Conservation (phyloP, 75 land plant genomes). For the Selaginella tamariscina region DNA sequence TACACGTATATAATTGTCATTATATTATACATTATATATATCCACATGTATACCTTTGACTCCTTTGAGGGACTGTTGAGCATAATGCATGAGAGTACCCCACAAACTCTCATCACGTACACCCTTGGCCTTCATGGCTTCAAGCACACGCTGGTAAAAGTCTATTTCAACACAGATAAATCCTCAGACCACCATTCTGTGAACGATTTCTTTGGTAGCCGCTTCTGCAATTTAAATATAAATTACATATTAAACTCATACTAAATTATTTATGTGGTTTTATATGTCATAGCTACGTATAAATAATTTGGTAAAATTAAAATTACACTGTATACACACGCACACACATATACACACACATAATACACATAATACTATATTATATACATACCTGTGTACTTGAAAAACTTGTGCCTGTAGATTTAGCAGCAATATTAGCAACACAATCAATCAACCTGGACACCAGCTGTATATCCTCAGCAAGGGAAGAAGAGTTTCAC, state of each 20-base stretch:
- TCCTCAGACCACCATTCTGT: constrained; percentile 85
- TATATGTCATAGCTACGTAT: too few relatives aligned
- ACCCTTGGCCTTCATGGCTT: constrained; percentile 70
- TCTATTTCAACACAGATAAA: constrained; percentile 49
- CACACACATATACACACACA: too few relatives aligned
- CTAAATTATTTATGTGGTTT: too few relatives aligned
- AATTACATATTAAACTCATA: too few relatives aligned
- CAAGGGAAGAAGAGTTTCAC: constrained; percentile 31
- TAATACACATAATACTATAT: too few relatives aligned
- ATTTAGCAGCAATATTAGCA: constrained; percentile 38
- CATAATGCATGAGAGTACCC: constrained; percentile 60
- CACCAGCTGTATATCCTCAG: constrained; percentile 23
- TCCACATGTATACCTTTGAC: constrained; percentile 41
- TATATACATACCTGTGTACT: too few relatives aligned
- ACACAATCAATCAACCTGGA: constrained; percentile 52
- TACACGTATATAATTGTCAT: too few relatives aligned
- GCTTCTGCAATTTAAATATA: too few relatives aligned
- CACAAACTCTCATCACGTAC: constrained; percentile 62
- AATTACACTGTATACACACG: too few relatives aligned
- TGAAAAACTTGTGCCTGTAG: not conserved
- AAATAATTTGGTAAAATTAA: too few relatives aligned
- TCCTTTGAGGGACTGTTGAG: constrained; percentile 38
- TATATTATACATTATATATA: too few relatives aligned
- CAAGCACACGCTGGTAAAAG: constrained; percentile 50
- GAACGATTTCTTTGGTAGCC: constrained; percentile 29